Conservation (phyloP, 352 stramenopile genomes). For the Phytophthora hibernalis region DNA sequence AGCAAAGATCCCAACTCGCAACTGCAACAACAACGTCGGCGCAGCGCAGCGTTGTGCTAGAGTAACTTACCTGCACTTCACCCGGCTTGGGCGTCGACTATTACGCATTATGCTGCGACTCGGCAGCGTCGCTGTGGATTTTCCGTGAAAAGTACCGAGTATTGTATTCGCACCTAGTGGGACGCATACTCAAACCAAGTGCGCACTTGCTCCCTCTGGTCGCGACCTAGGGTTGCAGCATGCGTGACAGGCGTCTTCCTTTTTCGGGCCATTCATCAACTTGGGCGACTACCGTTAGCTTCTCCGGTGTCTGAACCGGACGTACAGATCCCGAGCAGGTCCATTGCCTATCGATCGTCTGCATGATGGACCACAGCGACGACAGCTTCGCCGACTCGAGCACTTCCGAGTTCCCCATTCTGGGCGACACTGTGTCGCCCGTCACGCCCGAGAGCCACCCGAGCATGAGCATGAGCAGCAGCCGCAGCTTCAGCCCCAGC, state of each 20-base stretch:
- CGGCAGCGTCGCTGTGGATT: too few species aligned
- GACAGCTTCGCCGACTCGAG: constrained; percentile 31
- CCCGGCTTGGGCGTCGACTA: too few species aligned
- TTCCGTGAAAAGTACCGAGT: neutral
- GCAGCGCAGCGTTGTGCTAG: constrained; percentile 1
- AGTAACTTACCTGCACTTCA: neutral
- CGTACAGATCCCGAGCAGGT: constrained; percentile 28
- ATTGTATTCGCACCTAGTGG: constrained; percentile 7
- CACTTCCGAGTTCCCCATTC: constrained; percentile 43
- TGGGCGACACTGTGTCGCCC: constrained; percentile 40
- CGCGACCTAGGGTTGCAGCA: constrained; percentile 25
- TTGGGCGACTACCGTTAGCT: constrained; percentile 13
- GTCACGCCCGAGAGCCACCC: constrained; percentile 33
- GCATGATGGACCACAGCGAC: constrained; percentile 32
- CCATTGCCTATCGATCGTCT: constrained; percentile 26
- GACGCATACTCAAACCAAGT: constrained; percentile 21
- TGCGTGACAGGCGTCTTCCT: constrained; percentile 11
- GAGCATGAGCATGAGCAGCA: constrained; percentile 29
- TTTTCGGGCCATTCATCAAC: constrained; percentile 29
- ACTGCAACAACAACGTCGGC: neutral
- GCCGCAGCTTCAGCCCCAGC: constrained; percentile 27
- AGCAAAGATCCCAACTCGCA: too few species aligned
- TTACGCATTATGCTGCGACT: too few species aligned
- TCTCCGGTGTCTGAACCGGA: constrained; percentile 20
- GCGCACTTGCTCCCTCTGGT: neutral